Conservation (phyloP, 192 early-diverging fungal species). For the Oehlia diaphana region DNA sequence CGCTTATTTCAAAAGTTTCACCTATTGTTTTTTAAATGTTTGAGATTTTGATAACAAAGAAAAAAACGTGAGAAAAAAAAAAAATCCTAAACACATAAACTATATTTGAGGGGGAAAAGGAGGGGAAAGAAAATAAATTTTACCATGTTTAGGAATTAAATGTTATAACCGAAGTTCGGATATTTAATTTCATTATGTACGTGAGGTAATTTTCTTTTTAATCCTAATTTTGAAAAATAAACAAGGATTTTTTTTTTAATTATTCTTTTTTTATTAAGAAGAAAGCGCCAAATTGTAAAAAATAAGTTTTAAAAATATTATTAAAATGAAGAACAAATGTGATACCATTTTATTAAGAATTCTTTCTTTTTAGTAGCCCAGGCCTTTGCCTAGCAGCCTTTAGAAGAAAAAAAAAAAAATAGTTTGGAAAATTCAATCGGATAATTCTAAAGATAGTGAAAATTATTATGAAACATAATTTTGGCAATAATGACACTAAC, state of each 20-base stretch:
- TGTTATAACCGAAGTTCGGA: not conserved
- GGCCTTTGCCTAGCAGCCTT: too few species aligned
- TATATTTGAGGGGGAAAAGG: too few species aligned
- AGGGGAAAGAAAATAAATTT: not conserved
- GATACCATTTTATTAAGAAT: not conserved
- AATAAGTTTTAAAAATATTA: not conserved
- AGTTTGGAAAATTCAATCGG: too few species aligned
- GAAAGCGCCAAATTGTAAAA: too few species aligned
- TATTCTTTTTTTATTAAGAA: not conserved
- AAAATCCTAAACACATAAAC: too few species aligned
- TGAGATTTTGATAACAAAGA: not conserved
- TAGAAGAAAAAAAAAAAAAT: too few species aligned
- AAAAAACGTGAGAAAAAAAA: not conserved
- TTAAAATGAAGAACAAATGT: not conserved
- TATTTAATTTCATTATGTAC: not conserved
- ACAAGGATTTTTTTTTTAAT: too few species aligned
- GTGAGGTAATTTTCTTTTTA: too few species aligned
- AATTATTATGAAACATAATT: not conserved
- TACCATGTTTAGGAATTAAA: not conserved
- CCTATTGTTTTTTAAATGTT: not conserved
- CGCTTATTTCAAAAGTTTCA: not conserved
- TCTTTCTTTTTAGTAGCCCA: too few species aligned
- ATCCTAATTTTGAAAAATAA: too few species aligned
- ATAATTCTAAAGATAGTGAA: too few species aligned
- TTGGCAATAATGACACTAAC: not conserved